Conservation (phyloP, 257 asterid genomes). For the Anisodus tanguticus region DNA sequence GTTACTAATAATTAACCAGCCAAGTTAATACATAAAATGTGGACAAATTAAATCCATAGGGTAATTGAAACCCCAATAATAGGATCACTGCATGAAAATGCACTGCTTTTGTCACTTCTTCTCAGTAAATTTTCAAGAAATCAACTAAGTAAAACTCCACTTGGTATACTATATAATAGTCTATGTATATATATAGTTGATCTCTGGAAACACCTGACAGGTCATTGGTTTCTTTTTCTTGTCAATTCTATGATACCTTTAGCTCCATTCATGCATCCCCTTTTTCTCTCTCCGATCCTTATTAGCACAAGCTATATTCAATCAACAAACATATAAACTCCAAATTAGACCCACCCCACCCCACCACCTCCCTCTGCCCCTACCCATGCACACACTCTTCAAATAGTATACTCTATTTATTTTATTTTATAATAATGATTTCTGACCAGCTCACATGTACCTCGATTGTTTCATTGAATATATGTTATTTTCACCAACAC, state of each 20-base stretch:
- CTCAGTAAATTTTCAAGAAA: neutral
- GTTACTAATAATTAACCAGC: neutral
- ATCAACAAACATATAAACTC: constrained; percentile 25
- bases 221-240: constrained; percentile 28
- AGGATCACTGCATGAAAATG: neutral
- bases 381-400: neutral
- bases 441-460: fast-evolving
- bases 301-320: neutral
- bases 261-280: neutral
- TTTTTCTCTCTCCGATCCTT: neutral
- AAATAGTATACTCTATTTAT: neutral
- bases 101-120: neutral
- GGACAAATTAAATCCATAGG: neutral
- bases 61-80: neutral
- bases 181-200: neutral
- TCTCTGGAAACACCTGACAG: constrained; percentile 25
- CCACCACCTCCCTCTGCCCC: too few species aligned
- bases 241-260: constrained; percentile 26
- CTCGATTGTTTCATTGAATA: neutral
- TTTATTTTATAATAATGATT: neutral
- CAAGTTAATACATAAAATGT: neutral
- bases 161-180: neutral
- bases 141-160: neutral
- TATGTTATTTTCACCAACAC: too few species aligned
- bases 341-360: neutral